Percentiles rank a stretch among this genome's conserved stretches.
Evolutionary conservation across 2,329 filamentous ascomycete genomes (phyloP).

Genomic region (Helotiales sp.): DNA sequence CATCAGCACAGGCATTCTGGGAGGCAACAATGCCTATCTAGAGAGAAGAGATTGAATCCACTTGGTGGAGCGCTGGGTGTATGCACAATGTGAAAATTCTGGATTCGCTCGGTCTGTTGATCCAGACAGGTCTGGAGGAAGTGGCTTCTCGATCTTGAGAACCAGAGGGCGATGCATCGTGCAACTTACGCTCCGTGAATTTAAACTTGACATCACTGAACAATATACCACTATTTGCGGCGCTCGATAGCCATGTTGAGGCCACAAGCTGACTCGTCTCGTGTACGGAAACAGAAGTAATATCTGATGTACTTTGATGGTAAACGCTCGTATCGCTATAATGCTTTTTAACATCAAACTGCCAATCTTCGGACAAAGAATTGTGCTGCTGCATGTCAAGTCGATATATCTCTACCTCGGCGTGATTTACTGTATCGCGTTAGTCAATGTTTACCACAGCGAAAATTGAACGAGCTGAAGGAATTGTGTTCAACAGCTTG

Average conservation of each 20-base stretch:
- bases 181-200: not conserved
- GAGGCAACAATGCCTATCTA: no score
- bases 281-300: slow-evolving; percentile 24
- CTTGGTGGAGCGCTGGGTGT: no score
- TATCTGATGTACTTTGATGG: not conserved
- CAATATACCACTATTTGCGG: slow-evolving; percentile 21
- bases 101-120: no score
- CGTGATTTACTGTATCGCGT: not conserved
- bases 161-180: no score
- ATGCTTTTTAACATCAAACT: not conserved
- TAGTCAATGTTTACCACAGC: not conserved
- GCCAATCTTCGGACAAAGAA: not conserved
- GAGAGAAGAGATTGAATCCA: no score
- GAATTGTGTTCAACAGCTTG: not conserved
- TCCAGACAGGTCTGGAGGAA: no score
- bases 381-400: not conserved
- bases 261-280: slow-evolving; percentile 5
- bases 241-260: slow-evolving; percentile 27
- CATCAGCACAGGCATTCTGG: no score
- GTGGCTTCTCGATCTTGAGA: no score
- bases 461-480: not conserved
- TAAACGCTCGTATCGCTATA: not conserved
- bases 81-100: no score
- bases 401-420: not conserved
- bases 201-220: not conserved